These are phyloP conservation scores for Solanum habrochaites DNA, from an alignment of 257 asterid genomes.

Conservation along the genomic window DNA sequence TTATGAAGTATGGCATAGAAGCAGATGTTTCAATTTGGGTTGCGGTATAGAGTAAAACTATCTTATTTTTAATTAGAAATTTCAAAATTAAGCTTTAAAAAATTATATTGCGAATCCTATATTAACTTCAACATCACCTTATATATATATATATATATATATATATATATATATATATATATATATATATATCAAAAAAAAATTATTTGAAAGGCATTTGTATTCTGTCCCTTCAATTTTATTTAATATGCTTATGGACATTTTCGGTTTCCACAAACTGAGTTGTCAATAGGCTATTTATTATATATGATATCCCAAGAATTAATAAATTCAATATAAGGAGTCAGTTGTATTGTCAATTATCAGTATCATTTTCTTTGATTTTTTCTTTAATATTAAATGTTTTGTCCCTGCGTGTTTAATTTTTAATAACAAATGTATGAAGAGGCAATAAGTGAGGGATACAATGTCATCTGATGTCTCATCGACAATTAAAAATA, in stretches of 20 bases:
- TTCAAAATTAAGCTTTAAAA: no score
- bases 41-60: neutral
- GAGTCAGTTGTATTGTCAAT: neutral
- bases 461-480: neutral
- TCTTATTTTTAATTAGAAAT: no score
- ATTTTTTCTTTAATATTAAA: neutral
- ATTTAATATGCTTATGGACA: neutral
- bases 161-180: no score
- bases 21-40: neutral
- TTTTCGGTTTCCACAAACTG: neutral
- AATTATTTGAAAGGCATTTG: no score
- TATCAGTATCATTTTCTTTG: neutral
- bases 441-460: neutral
- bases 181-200: no score
- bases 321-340: neutral
- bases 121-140: no score
- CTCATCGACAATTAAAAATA: neutral
- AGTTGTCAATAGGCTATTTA: neutral
- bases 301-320: neutral
- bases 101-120: no score
- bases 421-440: neutral
- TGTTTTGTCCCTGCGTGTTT: neutral
- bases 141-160: no score
- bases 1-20: neutral
- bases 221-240: neutral